Base-by-base conservation (phyloP, 805 yeast genomes). In the Ogataea allantospora region DNA sequence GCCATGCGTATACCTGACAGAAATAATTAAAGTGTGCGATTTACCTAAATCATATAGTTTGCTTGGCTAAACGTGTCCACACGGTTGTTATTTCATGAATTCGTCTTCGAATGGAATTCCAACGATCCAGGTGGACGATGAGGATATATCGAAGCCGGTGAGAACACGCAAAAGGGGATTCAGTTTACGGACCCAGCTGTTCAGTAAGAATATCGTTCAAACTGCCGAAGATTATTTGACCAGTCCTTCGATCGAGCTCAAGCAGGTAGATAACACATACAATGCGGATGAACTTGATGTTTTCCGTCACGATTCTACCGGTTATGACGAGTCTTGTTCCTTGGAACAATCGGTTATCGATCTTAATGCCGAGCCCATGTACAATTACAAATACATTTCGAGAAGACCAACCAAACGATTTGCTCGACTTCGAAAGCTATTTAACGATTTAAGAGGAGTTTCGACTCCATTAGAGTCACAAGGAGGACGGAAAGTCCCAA, bases 401-500 rank as follows among this genome's bases (percentile, higher is more conserved):
- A n/a, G 23, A 17, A 27, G 14, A 33, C 37, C 12, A 24, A 23
- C 30, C 15, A 35, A 40, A 27, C 37, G 36, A 30, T 33, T 31
- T 13, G 32, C 37, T 15, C 16, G 25, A 14, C 22, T 44, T 23
- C 33, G 42, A 17, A 23, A 28, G 20, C 16, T 35, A 8, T 20
- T 30, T 7, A 47, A 73, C 35, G 51, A 60, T 18, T 23, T 79
- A 2, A 37, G 76, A 23, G 81, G 83, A 24, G 65, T 66, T 10
- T 54, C 66, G 17, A 66, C 68, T 7, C 53, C 66, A 10, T 72
- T 77, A 7, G 75, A 77, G 12, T 72, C 93, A 0, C 70, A 68
- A 27, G 71, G 78, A 30, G 97, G 97, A 2, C 68, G 98, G 43
- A 65, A 70, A 23, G 74, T 89, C n/a, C 95, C 96, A 0, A 57